phyloP scores from a whole-genome alignment of 306 rosid species.

The Gastrolobium villosum region DNA sequence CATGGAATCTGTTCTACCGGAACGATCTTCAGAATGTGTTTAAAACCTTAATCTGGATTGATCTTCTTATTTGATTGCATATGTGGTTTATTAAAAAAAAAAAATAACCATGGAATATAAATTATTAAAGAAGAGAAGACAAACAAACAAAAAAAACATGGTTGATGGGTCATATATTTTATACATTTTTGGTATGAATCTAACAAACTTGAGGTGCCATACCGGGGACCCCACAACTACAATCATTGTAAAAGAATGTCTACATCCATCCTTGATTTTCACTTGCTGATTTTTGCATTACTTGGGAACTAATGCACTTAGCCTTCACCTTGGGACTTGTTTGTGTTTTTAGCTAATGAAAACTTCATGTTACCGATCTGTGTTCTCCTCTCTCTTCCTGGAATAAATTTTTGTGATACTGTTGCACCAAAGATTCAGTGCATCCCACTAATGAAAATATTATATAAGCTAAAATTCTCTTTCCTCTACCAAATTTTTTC shows the following conservation, averaged over 20 bases:
- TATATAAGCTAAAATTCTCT: no score
- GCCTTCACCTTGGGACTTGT: neutral
- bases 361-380: slow-evolving; percentile 33
- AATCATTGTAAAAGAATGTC: slow-evolving; percentile 47
- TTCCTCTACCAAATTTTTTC: no score
- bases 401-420: no score
- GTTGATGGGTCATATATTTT: slow-evolving; percentile 36
- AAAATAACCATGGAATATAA: neutral
- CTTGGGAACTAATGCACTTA: slow-evolving; percentile 20
- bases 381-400: neutral
- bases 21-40: no score
- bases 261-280: slow-evolving; percentile 31
- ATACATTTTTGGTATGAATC: slow-evolving; percentile 30
- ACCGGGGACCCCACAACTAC: slow-evolving; percentile 46
- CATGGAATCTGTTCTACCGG: no score
- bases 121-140: slow-evolving; percentile 32
- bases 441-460: no score
- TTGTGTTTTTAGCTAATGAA: slow-evolving; percentile 37
- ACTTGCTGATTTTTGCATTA: slow-evolving; percentile 24
- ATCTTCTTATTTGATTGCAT: no score
- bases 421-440: no score
- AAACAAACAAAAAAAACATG: slow-evolving; percentile 32
- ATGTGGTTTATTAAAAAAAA: no score
- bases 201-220: slow-evolving; percentile 37
- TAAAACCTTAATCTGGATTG: no score